Conservation (phyloP, 1,284 basidiomycete genomes). For the Ganoderma sp. region DNA sequence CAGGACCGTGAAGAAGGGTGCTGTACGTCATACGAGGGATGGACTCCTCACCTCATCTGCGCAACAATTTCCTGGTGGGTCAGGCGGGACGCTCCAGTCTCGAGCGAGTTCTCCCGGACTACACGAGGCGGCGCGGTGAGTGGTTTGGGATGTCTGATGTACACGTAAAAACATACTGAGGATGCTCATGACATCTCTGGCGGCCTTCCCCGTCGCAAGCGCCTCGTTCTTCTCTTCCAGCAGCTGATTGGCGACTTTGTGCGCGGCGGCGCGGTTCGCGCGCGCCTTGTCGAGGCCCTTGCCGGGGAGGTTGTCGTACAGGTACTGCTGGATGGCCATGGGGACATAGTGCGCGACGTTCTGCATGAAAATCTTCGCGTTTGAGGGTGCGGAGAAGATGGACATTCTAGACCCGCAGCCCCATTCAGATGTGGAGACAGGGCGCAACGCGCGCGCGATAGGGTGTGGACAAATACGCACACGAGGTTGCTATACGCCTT, state of each 20-base stretch:
- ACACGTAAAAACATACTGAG: slow-evolving; percentile 41
- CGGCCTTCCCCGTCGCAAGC: slow-evolving; percentile 38
- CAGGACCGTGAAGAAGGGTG: not conserved
- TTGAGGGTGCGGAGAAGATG: slow-evolving; percentile 35
- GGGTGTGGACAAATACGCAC: slow-evolving; percentile 30
- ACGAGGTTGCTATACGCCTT: slow-evolving; percentile 41
- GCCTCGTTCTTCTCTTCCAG: slow-evolving; percentile 48
- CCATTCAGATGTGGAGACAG: not conserved
- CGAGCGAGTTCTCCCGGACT: slow-evolving; percentile 61
- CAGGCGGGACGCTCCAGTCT: slow-evolving; percentile 50
- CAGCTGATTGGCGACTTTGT: slow-evolving; percentile 49
- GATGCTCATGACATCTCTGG: slow-evolving; percentile 50
- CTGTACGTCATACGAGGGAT: not conserved
- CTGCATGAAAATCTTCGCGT: slow-evolving; percentile 35
- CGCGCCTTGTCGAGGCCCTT: slow-evolving; percentile 46
- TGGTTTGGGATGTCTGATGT: not conserved
- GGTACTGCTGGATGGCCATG: slow-evolving; percentile 43
- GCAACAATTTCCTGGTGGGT: slow-evolving; percentile 57
- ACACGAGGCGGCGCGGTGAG: not conserved
- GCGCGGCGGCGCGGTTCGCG: slow-evolving; percentile 45
- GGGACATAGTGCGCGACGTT: slow-evolving; percentile 38
- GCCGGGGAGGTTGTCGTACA: slow-evolving; percentile 45
- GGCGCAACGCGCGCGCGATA: not conserved
- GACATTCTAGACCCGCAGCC: slow-evolving; percentile 20
- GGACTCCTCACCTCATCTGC: slow-evolving; percentile 53